phyloP scores from a whole-genome alignment of 768 basidiomycete genomes.

The Lactarius vividus region DNA sequence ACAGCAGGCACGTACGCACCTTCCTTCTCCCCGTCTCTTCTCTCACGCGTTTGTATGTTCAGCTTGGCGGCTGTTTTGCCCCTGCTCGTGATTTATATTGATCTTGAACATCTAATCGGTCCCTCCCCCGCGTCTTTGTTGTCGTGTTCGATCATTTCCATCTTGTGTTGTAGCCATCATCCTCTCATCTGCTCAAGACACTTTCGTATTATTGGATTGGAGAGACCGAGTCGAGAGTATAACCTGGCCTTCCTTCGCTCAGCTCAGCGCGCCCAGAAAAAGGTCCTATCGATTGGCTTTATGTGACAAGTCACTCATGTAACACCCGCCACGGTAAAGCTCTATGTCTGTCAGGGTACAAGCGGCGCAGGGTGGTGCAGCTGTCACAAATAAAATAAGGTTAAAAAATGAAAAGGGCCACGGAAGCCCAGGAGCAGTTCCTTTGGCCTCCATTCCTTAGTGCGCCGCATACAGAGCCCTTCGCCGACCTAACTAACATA shows the following conservation, averaged over 20 bases:
- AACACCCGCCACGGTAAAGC: neutral
- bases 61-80: slow-evolving; percentile 14
- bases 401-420: neutral
- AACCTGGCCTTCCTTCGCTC: neutral
- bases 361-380: neutral
- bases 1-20: slow-evolving; percentile 18
- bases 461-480: neutral
- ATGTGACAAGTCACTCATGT: neutral
- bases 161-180: slow-evolving; percentile 20
- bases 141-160: neutral
- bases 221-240: neutral
- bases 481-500: neutral
- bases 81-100: slow-evolving; percentile 2
- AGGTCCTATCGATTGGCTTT: neutral
- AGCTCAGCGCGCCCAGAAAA: neutral
- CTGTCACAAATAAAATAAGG: neutral
- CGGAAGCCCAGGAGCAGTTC: neutral
- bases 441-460: neutral
- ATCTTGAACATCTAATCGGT: neutral
- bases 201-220: neutral
- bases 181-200: slow-evolving; percentile 5
- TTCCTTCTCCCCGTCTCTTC: neutral
- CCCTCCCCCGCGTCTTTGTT: neutral
- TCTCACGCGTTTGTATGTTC: slow-evolving; percentile 3
- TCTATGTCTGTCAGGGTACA: neutral